These are phyloP conservation scores for Aspergillus hortae DNA, from an alignment of 2,329 filamentous ascomycete genomes.

Conservation along the genomic window DNA sequence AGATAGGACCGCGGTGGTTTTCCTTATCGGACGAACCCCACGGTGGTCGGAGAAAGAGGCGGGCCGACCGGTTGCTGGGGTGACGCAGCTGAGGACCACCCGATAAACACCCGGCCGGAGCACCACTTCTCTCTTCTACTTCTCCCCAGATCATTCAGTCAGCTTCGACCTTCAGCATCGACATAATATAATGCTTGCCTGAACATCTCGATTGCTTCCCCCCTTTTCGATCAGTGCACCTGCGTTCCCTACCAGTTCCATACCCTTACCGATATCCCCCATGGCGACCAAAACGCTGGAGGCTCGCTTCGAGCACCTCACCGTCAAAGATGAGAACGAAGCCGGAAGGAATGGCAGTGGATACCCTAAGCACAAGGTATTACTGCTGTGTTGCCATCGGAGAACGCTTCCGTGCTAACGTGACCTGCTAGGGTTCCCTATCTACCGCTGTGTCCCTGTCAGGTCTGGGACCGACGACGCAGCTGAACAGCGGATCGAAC, in stretches of 20 bases:
- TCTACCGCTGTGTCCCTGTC: constrained; percentile 47
- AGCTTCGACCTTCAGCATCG: neutral
- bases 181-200: constrained; percentile 11
- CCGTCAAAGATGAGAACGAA: constrained; percentile 85
- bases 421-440: constrained; percentile 39
- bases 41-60: constrained; percentile 29
- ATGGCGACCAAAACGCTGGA: constrained; percentile 79
- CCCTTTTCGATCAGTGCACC: neutral
- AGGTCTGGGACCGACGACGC: constrained; percentile 44
- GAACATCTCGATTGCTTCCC: neutral
- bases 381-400: constrained; percentile 7
- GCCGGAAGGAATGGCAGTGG: constrained; percentile 50
- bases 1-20: neutral
- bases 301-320: constrained; percentile 82
- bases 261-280: constrained; percentile 24
- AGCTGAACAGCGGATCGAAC: constrained; percentile 50
- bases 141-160: constrained; percentile 4
- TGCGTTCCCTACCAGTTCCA: constrained; percentile 6
- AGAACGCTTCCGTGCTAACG: constrained; percentile 12
- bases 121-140: constrained; percentile 11
- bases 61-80: constrained; percentile 29
- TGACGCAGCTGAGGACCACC: constrained; percentile 11
- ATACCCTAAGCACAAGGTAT: constrained; percentile 76
- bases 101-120: constrained; percentile 17
- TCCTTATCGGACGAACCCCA: constrained; percentile 19